These are phyloP conservation scores for Clonostachys sp. DNA, from an alignment of 2,329 filamentous ascomycete species.

Conservation along the genomic window DNA sequence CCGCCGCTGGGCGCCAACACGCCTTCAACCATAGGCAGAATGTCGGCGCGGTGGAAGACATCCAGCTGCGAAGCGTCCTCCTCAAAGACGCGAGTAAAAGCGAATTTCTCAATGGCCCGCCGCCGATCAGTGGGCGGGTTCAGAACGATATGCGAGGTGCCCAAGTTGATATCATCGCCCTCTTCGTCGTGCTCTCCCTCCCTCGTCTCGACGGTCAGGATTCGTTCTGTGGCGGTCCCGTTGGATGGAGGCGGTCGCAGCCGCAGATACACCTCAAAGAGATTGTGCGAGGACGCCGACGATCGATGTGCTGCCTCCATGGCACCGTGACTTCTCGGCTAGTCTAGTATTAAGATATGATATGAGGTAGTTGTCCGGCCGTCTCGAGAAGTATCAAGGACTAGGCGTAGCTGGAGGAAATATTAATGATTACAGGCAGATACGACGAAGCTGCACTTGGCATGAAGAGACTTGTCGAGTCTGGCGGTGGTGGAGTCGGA, in stretches of 20 bases:
- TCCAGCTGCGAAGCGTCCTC: constrained; percentile 82
- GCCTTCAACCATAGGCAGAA: constrained; percentile 72
- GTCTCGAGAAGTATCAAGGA: no score
- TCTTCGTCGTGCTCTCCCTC: constrained; percentile 18
- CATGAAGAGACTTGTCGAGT: no score
- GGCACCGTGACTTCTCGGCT: no score
- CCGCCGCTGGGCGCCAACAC: constrained; percentile 69
- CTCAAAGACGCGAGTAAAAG: constrained; percentile 90
- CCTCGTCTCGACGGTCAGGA: constrained; percentile 69
- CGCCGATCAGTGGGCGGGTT: constrained; percentile 83
- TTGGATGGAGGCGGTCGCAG: constrained; percentile 62
- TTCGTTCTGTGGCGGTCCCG: constrained; percentile 52
- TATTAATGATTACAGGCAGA: no score
- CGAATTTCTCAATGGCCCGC: constrained; percentile 87
- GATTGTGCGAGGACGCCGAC: constrained; percentile 32
- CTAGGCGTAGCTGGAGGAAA: no score
- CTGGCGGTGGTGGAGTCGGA: no score
- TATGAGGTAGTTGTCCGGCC: no score
- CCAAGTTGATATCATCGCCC: constrained; percentile 22
- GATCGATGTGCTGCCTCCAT: no score
- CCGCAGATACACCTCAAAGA: constrained; percentile 91
- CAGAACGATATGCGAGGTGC: constrained; percentile 62
- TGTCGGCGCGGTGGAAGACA: constrained; percentile 75
- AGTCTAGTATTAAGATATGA: no score
- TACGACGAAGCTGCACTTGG: no score